These are phyloP conservation scores for Aureobasidium sp. DNA, from an alignment of 2,329 filamentous ascomycete species.

Conservation along the genomic window DNA sequence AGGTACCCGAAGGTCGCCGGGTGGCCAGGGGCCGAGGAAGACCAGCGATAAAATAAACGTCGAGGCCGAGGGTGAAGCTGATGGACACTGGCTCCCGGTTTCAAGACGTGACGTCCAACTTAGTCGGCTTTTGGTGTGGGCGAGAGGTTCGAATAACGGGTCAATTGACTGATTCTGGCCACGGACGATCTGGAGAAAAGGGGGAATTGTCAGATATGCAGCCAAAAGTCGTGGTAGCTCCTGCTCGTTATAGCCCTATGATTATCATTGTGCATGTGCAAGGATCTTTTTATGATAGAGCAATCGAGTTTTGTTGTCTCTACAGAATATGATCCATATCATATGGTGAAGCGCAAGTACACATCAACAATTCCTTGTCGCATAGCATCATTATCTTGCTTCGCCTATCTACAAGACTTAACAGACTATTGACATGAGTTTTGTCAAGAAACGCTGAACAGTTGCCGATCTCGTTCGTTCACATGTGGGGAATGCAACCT, in stretches of 20 bases:
- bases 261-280: background rate
- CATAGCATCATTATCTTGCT: background rate
- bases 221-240: slow-evolving; percentile 10
- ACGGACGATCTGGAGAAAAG: background rate
- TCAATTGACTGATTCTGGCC: slow-evolving; percentile 8
- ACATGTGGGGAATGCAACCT: slow-evolving; percentile 14
- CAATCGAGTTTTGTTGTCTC: background rate
- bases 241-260: background rate
- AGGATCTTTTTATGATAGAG: background rate
- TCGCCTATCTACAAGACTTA: background rate
- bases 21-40: slow-evolving; percentile 6
- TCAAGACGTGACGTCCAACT: slow-evolving; percentile 14
- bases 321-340: too few species aligned
- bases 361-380: background rate
- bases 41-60: background rate
- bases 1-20: background rate
- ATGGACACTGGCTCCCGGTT: slow-evolving; percentile 6
- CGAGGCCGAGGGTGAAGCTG: slow-evolving; percentile 4
- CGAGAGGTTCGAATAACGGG: slow-evolving; percentile 14
- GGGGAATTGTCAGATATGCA: slow-evolving; percentile 7
- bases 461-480: slow-evolving; percentile 9
- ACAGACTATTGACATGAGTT: background rate
- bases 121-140: slow-evolving; percentile 11
- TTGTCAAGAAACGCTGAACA: background rate
- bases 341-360: background rate